phyloP scores from a whole-genome alignment of 108 stramenopile genomes.

The Nitzschia palea region DNA sequence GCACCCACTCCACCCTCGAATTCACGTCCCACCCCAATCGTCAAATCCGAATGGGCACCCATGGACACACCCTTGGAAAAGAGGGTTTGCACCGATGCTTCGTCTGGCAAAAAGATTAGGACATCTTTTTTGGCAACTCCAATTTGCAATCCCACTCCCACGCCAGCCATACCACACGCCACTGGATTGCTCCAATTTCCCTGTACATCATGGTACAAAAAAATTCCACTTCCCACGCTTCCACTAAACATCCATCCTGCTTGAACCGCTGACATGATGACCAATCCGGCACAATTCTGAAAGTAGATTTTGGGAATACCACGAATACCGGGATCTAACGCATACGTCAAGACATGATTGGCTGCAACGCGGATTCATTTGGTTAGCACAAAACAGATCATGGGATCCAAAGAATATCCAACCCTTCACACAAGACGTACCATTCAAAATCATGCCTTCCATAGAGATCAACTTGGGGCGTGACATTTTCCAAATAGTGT shows the following conservation, averaged over 20 bases:
- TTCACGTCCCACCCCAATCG: slow-evolving; percentile 39
- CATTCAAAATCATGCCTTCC: slow-evolving; percentile 50
- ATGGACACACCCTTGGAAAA: slow-evolving; percentile 17
- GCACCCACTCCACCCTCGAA: slow-evolving; percentile 40
- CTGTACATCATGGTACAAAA: slow-evolving; percentile 43
- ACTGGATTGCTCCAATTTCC: slow-evolving; percentile 74
- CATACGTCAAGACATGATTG: slow-evolving; percentile 39
- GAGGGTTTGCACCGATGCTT: slow-evolving; percentile 12
- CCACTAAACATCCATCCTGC: slow-evolving; percentile 72
- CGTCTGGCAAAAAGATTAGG: slow-evolving; percentile 47
- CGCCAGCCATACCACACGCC: slow-evolving; percentile 59
- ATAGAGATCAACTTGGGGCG: slow-evolving; percentile 32
- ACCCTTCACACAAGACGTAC: too few species aligned
- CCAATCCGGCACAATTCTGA: slow-evolving; percentile 53
- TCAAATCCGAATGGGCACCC: slow-evolving; percentile 29
- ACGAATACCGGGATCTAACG: slow-evolving; percentile 33
- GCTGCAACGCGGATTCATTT: slow-evolving; percentile 4
- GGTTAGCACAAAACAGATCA: too few species aligned
- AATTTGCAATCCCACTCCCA: slow-evolving; percentile 51
- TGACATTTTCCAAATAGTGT: too few species aligned
- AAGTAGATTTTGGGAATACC: slow-evolving; percentile 65
- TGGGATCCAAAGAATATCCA: too few species aligned
- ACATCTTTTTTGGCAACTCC: slow-evolving; percentile 80
- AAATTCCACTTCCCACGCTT: slow-evolving; percentile 62
- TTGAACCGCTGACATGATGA: slow-evolving; percentile 65